Conservation (phyloP, 495 filamentous ascomycete genomes). For the Annulohypoxylon stygium region DNA sequence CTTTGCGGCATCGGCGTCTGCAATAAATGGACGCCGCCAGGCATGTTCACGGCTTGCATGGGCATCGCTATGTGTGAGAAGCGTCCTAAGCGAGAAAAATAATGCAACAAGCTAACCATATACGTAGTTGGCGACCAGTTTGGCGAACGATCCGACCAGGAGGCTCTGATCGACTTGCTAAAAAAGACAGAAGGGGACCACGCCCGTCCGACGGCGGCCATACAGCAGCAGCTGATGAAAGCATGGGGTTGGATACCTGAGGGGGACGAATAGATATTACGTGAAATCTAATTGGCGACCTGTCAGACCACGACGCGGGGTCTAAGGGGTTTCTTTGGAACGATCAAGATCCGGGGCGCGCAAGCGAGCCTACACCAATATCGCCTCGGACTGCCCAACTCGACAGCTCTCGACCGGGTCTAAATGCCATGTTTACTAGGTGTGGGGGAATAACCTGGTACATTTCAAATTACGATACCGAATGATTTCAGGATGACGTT, state of each 20-base stretch:
- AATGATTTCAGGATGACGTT: constrained; percentile 33
- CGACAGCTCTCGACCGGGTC: neutral
- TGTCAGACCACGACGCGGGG: constrained; percentile 3
- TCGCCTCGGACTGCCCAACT: constrained; percentile 33
- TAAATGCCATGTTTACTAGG: constrained; percentile 6
- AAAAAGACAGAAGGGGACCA: constrained; percentile 59
- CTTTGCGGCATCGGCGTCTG: constrained; percentile 66
- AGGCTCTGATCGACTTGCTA: constrained; percentile 59
- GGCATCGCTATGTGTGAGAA: constrained; percentile 64
- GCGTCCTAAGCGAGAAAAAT: constrained; percentile 17
- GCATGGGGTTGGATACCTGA: constrained; percentile 56
- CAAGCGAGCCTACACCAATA: constrained; percentile 1
- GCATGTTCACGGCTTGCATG: constrained; percentile 68
- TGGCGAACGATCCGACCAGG: constrained; percentile 55
- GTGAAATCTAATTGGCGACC: neutral
- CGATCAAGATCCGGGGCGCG: neutral
- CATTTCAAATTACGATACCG: constrained; percentile 22
- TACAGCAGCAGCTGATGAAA: constrained; percentile 56
- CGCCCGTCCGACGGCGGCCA: constrained; percentile 60
- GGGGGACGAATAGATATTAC: constrained; percentile 18
- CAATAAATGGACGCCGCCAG: constrained; percentile 65
- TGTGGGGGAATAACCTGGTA: constrained; percentile 24
- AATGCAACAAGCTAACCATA: constrained; percentile 26
- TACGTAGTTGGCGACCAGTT: constrained; percentile 63
- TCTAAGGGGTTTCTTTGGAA: neutral